A percentile compares a stretch with the other conserved stretches of the same genome.
Evolutionary conservation across 176 grass and related monocot species (phyloP).

Genomic region (Triticum dicoccoides): DNA sequence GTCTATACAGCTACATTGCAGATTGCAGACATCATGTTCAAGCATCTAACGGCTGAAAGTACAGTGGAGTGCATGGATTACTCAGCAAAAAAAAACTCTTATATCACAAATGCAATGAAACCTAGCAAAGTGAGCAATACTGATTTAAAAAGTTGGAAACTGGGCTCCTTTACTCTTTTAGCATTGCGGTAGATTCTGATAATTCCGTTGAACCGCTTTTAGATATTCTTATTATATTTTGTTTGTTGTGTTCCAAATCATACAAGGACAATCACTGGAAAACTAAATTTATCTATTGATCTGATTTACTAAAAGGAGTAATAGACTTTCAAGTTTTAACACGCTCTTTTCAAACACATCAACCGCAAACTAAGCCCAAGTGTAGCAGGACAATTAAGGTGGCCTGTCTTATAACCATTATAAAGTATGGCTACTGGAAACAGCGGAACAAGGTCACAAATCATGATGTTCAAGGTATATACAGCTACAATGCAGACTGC

Average conservation of each 20-base stretch:
- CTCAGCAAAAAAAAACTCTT: background rate
- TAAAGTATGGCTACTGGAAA: too few species aligned
- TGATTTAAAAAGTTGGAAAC: background rate
- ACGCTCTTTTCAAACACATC: background rate
- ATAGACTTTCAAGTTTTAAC: background rate
- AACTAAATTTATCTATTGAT: background rate
- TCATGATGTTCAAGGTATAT: background rate
- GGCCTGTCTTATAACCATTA: background rate
- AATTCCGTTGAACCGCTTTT: background rate
- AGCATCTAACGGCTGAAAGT: background rate
- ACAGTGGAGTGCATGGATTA: background rate
- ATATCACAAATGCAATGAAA: too few species aligned
- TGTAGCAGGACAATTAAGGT: background rate
- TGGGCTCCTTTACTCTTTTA: background rate
- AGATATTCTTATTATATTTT: background rate
- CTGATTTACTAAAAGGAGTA: background rate
- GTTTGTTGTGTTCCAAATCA: background rate
- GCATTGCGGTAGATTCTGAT: background rate
- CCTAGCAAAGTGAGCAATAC: background rate
- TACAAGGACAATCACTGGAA: background rate
- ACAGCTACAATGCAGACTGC: background rate
- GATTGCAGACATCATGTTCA: background rate
- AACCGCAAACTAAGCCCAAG: background rate
- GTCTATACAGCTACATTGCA: background rate
- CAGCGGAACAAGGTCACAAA: background rate